Base-by-base conservation (phyloP, 1,284 basidiomycete genomes). In the Microbotryum lychnidis-dioicae region DNA sequence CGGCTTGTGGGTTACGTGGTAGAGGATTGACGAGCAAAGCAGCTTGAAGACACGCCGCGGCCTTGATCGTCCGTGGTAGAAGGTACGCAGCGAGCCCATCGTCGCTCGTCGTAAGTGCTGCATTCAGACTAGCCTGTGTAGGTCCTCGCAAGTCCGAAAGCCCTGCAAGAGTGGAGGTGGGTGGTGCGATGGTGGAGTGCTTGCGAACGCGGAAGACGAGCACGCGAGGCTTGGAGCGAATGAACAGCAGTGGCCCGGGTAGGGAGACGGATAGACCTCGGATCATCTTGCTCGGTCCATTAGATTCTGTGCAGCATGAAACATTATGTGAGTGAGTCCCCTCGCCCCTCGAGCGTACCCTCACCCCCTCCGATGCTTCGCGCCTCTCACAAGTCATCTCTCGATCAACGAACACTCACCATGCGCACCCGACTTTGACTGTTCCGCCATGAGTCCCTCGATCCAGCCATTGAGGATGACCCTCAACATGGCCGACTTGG, bases 51-150 rank as follows among this genome's bases (percentile, higher is more conserved):
- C 29, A 23, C 23, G 48, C 29, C 48, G 27, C 29, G 23, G 27
- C 29, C 51, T 52, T 37, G 51, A 7, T 25, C 44, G 25, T 45
- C 44, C 6, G 37, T 0, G 12, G 37, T n/a, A 59, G 37, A 60
- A 67, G 62, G 45, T 62, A 69, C 14, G 60, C 63, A 23, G 61
- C 61, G 57, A 69, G 63, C 50, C 66, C 67, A 16, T 66, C 58
- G 23, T 61, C 58, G 0, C 12, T 50, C 50, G 21, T 50, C 50
- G 25, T 63, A 51, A 37, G 42, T 46, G 18, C 54, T 47, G 4
- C n/a, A n/a, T 7, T 20, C 50, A 1, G 46, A 23, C 25, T 46
- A 46, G 29, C 23, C 4, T 3, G 5, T 12, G 6, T 54, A 51
- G 21, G 23, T 18, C 12, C 46, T 4, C 10, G 42, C 21, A 2